Evolutionary conservation across 2,329 filamentous ascomycete species (phyloP).

Genomic region (Pseudogymnoascus sp.): DNA sequence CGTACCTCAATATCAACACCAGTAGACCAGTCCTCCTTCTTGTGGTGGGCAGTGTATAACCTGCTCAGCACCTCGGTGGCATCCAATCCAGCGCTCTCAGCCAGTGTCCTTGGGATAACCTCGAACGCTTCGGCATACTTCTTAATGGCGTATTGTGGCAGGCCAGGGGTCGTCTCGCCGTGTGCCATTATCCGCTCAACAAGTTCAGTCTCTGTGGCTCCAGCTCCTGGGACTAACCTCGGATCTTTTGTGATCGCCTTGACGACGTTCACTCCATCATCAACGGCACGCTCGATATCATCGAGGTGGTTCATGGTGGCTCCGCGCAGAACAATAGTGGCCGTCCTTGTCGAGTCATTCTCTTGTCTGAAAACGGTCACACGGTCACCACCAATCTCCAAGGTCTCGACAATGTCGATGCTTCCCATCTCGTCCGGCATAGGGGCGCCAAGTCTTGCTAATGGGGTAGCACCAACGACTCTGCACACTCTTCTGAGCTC

Average conservation of each 20-base stretch:
- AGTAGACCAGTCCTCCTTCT: slow-evolving; percentile 80
- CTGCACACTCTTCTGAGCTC: slow-evolving; percentile 91
- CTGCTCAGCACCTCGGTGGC: slow-evolving; percentile 93
- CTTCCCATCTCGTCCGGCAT: slow-evolving; percentile 99
- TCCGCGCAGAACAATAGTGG: slow-evolving; percentile 87
- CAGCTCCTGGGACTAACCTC: slow-evolving; percentile 85
- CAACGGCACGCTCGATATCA: slow-evolving; percentile 92
- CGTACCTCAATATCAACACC: slow-evolving; percentile 85
- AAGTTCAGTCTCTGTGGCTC: slow-evolving; percentile 89
- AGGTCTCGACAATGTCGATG: slow-evolving; percentile 90
- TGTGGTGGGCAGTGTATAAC: slow-evolving; percentile 87
- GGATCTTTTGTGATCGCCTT: slow-evolving; percentile 96
- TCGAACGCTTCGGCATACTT: slow-evolving; percentile 98
- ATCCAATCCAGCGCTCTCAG: slow-evolving; percentile 91
- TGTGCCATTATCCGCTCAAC: slow-evolving; percentile 86
- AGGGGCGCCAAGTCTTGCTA: slow-evolving; percentile 88
- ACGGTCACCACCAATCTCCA: slow-evolving; percentile 95
- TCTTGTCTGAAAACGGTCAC: slow-evolving; percentile 99
- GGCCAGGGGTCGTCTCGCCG: slow-evolving; percentile 85
- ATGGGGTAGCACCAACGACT: slow-evolving; percentile 92
- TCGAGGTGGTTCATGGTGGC: slow-evolving; percentile 98
- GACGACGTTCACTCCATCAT: slow-evolving; percentile 96
- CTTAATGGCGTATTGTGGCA: slow-evolving; percentile 93
- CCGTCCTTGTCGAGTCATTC: slow-evolving; percentile 82
- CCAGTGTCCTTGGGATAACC: slow-evolving; percentile 87